Evolutionary conservation across 345 rosid genomes (phyloP).

Genomic region (Pistacia vera): DNA sequence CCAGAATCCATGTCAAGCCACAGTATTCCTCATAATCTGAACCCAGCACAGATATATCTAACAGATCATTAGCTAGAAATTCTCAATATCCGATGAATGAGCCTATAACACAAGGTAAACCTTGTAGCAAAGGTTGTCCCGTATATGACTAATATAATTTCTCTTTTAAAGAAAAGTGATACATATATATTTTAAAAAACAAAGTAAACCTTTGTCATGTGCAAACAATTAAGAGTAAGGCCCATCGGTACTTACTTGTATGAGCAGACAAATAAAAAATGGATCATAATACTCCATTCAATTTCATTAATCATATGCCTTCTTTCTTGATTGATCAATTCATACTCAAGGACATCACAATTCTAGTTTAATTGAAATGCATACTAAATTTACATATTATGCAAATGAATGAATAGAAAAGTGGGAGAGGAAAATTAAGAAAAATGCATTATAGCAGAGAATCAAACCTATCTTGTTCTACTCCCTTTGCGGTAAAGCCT

Average conservation of each 20-base stretch:
- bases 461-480: constrained; percentile 9
- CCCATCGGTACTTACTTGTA: too few relatives aligned
- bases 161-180: background rate
- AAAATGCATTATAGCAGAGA: background rate
- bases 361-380: constrained; percentile 5
- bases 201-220: background rate
- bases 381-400: constrained; percentile 18
- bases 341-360: background rate
- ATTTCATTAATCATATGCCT: constrained; percentile 5
- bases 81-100: too few relatives aligned
- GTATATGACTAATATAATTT: background rate
- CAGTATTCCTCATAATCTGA: background rate
- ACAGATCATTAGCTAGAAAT: background rate
- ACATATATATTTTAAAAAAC: background rate
- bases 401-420: constrained; percentile 17
- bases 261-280: background rate
- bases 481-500: constrained; percentile 10
- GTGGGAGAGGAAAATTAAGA: background rate
- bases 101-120: background rate
- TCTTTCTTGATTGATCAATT: constrained; percentile 15
- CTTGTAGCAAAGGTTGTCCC: background rate
- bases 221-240: background rate
- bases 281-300: background rate
- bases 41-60: background rate
- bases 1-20: background rate